phyloP scores from a whole-genome alignment of 1,284 basidiomycete genomes.

The Rhodotorula sp. region DNA sequence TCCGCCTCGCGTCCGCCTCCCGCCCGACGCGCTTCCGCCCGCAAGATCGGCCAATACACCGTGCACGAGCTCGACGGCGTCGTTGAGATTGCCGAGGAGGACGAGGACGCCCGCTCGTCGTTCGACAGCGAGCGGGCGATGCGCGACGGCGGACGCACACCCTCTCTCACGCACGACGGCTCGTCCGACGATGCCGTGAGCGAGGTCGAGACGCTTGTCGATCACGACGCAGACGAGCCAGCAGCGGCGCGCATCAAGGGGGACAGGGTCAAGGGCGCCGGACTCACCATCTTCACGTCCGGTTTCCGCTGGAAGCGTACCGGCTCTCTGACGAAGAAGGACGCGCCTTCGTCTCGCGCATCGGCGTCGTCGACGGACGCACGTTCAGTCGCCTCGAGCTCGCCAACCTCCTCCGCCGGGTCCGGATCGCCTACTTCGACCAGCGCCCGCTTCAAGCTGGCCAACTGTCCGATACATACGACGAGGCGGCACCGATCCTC shows the following conservation, averaged over 20 bases:
- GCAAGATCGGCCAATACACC: not conserved
- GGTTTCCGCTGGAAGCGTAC: not conserved
- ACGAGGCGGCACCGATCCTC: no score
- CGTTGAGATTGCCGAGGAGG: not conserved
- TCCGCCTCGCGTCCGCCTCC: not conserved
- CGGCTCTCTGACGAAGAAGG: not conserved
- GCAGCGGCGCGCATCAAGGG: not conserved
- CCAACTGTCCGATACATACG: no score
- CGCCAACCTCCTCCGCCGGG: no score
- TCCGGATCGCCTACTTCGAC: no score
- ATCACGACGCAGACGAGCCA: not conserved
- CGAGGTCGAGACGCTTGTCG: constrained; percentile 4
- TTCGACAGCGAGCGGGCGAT: not conserved
- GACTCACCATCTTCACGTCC: not conserved
- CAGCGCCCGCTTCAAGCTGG: no score
- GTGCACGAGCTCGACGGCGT: constrained; percentile 16
- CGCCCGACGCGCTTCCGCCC: not conserved
- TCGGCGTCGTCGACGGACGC: not conserved
- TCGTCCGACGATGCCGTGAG: not conserved
- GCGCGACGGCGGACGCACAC: not conserved
- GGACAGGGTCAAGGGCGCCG: not conserved
- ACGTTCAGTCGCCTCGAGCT: no score
- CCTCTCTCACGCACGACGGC: not conserved
- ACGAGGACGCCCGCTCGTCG: not conserved
- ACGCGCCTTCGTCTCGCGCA: not conserved